Evolutionary conservation across 805 yeast species (phyloP), one percentile per base, ranked within the genome.

Genomic region (Nakazawaea populi): DNA sequence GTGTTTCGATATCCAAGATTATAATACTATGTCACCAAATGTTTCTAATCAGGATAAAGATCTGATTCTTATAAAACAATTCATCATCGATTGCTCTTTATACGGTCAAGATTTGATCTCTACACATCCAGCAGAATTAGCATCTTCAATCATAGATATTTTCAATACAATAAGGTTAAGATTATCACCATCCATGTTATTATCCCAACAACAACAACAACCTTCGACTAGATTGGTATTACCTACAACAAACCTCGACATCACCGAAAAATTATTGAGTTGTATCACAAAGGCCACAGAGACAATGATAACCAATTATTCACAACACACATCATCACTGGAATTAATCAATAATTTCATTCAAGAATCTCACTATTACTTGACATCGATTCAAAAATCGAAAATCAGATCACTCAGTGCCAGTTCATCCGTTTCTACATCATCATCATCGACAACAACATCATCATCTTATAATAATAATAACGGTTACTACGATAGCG

Each of bases 11-110:
- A 69, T 67, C 42, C 70, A 70, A 53, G 77, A 73, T 52, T 70
- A 58, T 72, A 80, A 70, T 64, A 64, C 63, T 54, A 67, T 65
- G 32, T 63, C 71, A 50, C 69, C 68, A 47, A 61, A 60, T 42
- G 59, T 63, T 56, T 62, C 64, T 40, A 11, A 38, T 46, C 60
- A 53, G 11, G 55, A 52, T 31, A 52, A 59, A 37, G 73, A 76
- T 55, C 60, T 75, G 46, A 73, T 76, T 55, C 68, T 71, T 54
- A 60, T 77, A 52, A 81, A 80, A 58, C 75, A 74, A 52, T 79
- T 74, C 55, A 59, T 80, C 40, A 65, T 74, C 44, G 82, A 81
- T 58, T 59, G 74, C 18, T 65, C 81, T 4, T 64, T 77, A 32
- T 79, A 77, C 63, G 75, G 75, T 53, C 62, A 65, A 41, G 77